Conservation (phyloP, 192 early-diverging fungal genomes). For the Thoreauomyces humboldtii region DNA sequence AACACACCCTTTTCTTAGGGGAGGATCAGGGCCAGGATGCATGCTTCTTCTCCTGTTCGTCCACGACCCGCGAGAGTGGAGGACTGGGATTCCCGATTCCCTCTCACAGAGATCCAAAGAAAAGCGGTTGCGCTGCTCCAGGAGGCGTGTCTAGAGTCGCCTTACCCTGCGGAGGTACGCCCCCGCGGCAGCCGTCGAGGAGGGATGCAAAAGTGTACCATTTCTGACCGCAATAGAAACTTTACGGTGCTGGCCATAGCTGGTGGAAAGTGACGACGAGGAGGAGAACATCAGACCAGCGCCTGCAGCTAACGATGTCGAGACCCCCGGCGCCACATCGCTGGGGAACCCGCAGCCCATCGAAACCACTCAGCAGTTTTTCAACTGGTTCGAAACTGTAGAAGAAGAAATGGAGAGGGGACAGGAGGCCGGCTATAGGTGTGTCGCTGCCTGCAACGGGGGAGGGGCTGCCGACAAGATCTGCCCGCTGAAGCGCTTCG, state of each 20-base stretch:
- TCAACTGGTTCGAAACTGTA: slow-evolving; percentile 86
- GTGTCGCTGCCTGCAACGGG: slow-evolving; percentile 10
- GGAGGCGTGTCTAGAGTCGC: slow-evolving; percentile 1
- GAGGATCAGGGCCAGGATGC: too few relatives aligned
- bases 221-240: not conserved
- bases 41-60: too few relatives aligned
- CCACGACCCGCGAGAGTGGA: slow-evolving; percentile 17
- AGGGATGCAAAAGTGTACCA: not conserved
- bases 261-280: slow-evolving; percentile 12
- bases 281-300: not conserved
- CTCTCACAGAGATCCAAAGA: slow-evolving; percentile 18
- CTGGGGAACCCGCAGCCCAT: slow-evolving; percentile 41
- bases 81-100: slow-evolving; percentile 24
- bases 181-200: not conserved
- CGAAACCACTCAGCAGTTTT: slow-evolving; percentile 87
- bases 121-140: slow-evolving; percentile 11
- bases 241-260: too few relatives aligned
- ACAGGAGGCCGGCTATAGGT: slow-evolving; percentile 82
- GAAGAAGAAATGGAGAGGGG: slow-evolving; percentile 83
- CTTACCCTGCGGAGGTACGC: not conserved
- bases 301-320: not conserved
- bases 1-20: too few relatives aligned
- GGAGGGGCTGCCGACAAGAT: too few relatives aligned
- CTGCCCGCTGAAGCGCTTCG: too few relatives aligned
- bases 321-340: not conserved